Conservation (phyloP, 306 rosid species). For the Neltuma alba region DNA sequence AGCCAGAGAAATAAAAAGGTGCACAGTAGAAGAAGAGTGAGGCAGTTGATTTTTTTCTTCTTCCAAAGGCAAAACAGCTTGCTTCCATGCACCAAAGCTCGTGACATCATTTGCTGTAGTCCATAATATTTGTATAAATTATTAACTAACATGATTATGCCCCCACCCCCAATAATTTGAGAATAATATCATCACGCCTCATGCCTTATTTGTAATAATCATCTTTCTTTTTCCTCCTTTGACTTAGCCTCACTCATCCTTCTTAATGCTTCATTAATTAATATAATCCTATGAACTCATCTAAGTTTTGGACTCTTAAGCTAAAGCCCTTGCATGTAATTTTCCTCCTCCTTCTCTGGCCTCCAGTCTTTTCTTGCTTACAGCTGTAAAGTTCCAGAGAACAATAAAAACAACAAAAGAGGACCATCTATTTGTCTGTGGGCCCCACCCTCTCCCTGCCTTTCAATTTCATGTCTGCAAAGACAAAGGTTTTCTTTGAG, state of each 20-base stretch:
- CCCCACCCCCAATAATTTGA: conserved; percentile 75
- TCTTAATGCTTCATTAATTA: conserved; percentile 32
- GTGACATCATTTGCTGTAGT: not conserved
- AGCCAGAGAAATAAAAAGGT: conserved; percentile 48
- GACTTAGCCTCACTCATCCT: conserved; percentile 44
- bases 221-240: conserved; percentile 39
- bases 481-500: conserved; percentile 16
- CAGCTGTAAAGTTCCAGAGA: conserved; percentile 77
- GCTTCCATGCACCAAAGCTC: conserved; percentile 51
- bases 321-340: conserved; percentile 37
- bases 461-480: conserved; percentile 19
- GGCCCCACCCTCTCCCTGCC: conserved; percentile 42
- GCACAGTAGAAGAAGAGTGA: conserved; percentile 12
- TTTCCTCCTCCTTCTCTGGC: conserved; percentile 21
- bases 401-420: conserved; percentile 56
- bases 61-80: conserved; percentile 64
- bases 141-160: not conserved
- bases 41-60: not conserved
- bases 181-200: conserved; percentile 62
- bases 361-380: conserved; percentile 41
- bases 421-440: conserved; percentile 58
- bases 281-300: conserved; percentile 44
- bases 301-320: conserved; percentile 22
- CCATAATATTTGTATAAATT: not conserved
- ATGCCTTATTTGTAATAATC: conserved; percentile 36